Conservation (phyloP, 176 grass and related monocot species). For the Hsuehochloa calcarea region DNA sequence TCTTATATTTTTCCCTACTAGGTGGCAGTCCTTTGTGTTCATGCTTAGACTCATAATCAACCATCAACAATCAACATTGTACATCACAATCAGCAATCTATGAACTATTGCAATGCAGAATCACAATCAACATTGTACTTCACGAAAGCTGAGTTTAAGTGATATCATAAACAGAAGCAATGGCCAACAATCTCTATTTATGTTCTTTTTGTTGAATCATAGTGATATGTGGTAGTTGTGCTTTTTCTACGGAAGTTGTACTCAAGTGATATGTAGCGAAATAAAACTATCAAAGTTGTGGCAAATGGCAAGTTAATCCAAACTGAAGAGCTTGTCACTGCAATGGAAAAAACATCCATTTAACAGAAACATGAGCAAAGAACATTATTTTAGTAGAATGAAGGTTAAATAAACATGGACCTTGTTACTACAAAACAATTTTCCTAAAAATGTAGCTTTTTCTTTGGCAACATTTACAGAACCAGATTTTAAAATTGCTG, state of each 20-base stretch:
- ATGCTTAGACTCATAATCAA: no score
- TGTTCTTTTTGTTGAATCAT: no score
- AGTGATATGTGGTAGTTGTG: slow-evolving; percentile 13
- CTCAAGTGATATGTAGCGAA: slow-evolving; percentile 80
- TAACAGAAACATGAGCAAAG: neutral
- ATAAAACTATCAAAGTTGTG: slow-evolving; percentile 62
- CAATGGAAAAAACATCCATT: slow-evolving; percentile 21
- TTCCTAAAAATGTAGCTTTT: neutral
- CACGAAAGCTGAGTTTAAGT: no score
- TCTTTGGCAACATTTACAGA: neutral
- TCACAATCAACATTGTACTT: no score
- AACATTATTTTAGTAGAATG: neutral
- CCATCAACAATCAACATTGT: no score
- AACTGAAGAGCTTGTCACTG: slow-evolving; percentile 97
- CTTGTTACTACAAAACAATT: neutral
- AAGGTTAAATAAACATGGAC: neutral
- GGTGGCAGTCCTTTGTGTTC: no score
- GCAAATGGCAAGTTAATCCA: slow-evolving; percentile 92
- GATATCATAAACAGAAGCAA: no score
- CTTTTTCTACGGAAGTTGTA: slow-evolving; percentile 75
- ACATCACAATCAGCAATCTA: no score
- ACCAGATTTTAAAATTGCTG: neutral
- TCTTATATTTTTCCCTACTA: no score
- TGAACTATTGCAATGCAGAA: no score
- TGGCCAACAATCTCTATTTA: no score